Evolutionary conservation across 176 grass and related monocot species (phyloP).

Genomic region (Triticum dicoccoides): DNA sequence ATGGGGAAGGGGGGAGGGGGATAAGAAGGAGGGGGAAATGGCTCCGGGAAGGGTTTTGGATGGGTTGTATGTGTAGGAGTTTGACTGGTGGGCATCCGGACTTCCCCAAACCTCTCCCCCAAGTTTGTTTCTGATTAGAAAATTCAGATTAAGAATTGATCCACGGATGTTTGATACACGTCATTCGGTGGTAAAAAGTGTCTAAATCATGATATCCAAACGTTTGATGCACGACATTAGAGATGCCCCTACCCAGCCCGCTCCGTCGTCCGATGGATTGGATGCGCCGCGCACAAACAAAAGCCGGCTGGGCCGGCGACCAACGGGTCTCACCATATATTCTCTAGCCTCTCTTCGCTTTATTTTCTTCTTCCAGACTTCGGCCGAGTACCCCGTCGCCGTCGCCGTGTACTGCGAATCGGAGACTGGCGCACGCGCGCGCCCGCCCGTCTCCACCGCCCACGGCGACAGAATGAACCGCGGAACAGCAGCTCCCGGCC

Average conservation of each 20-base stretch:
- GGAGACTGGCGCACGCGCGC: background rate
- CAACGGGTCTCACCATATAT: constrained; percentile 9
- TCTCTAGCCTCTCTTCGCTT: background rate
- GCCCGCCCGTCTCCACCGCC: background rate
- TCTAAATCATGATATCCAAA: no score
- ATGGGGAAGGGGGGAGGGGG: no score
- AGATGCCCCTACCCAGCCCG: background rate
- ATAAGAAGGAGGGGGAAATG: no score
- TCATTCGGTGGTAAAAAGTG: no score
- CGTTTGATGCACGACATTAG: no score
- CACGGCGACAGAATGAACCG: background rate
- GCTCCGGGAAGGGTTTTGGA: no score
- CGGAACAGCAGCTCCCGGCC: background rate
- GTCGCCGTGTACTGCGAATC: background rate
- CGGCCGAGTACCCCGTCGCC: background rate
- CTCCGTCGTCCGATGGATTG: background rate
- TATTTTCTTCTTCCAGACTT: background rate
- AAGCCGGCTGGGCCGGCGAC: background rate
- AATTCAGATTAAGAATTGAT: no score
- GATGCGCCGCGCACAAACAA: background rate
- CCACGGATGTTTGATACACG: no score
- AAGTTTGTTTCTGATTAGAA: no score
- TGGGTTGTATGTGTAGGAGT: no score
- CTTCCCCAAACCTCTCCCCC: no score
- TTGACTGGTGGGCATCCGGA: no score